A percentile compares a stretch with the other conserved stretches of the same genome.
phyloP scores from a whole-genome alignment of 2,329 filamentous ascomycete genomes.

The Davidsoniella neocaledoniae region DNA sequence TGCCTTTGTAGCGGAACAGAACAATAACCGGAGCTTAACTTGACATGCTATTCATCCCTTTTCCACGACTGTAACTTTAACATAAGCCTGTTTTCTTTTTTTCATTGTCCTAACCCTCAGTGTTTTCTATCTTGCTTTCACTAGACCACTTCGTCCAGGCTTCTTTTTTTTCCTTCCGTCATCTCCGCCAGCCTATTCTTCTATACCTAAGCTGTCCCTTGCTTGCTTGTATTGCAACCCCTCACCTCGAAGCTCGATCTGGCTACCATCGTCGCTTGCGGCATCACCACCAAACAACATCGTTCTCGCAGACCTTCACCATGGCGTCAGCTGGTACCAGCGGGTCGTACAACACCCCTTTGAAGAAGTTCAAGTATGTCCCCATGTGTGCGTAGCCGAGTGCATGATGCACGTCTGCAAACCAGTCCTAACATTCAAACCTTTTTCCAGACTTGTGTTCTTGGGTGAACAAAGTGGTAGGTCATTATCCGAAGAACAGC shows the following conservation, averaged over 20 bases:
- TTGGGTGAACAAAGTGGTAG: slow-evolving; percentile 96
- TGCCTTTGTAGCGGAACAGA: no score
- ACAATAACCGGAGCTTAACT: background rate
- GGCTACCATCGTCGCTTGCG: background rate
- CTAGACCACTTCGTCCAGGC: background rate
- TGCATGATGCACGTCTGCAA: background rate
- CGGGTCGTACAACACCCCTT: slow-evolving; percentile 90
- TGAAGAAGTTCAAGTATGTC: slow-evolving; percentile 98
- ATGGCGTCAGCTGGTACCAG: slow-evolving; percentile 64
- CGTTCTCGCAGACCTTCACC: slow-evolving; percentile 20
- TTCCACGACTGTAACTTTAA: background rate
- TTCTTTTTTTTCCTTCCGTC: background rate
- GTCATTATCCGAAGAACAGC: slow-evolving; percentile 16
- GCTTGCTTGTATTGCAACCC: background rate
- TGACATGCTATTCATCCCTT: background rate
- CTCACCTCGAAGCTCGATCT: slow-evolving; percentile 2
- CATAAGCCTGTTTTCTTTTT: background rate
- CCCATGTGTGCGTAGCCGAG: background rate
- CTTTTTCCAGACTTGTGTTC: slow-evolving; percentile 62
- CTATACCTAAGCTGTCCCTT: no score
- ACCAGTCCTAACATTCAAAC: slow-evolving; percentile 9
- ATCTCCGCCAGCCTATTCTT: background rate
- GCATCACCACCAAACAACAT: background rate
- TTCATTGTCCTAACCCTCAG: background rate
- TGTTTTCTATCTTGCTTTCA: background rate